These are phyloP conservation scores for Entonaema liquescens DNA, from an alignment of 495 filamentous ascomycete species.

Conservation along the genomic window DNA sequence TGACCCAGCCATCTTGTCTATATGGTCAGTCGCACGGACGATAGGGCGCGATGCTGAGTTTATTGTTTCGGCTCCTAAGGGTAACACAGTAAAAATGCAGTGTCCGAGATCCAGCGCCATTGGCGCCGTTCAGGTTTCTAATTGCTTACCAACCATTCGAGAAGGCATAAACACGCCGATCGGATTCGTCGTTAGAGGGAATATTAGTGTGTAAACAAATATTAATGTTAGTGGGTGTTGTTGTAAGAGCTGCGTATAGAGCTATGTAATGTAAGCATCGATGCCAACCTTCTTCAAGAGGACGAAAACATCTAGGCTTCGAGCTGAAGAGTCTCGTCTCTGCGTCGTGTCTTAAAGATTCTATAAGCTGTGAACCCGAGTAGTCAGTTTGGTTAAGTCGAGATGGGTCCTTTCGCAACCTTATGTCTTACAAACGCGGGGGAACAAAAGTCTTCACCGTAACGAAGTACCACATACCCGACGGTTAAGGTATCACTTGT, in stretches of 20 bases:
- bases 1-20: neutral
- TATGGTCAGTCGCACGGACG: conserved; percentile 7
- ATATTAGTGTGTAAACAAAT: conserved; percentile 3
- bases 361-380: conserved; percentile 10
- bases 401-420: conserved; percentile 6
- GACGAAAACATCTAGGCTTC: neutral
- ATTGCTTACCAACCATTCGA: conserved; percentile 23
- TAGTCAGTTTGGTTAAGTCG: conserved; percentile 9
- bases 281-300: no score
- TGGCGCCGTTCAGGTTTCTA: conserved; percentile 16
- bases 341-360: conserved; percentile 17
- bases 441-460: conserved; percentile 7
- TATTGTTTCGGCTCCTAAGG: neutral
- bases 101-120: conserved; percentile 12
- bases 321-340: neutral
- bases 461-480: conserved; percentile 27
- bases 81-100: conserved; percentile 2
- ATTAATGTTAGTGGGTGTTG: no score
- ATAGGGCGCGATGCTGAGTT: conserved; percentile 4
- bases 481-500: conserved; percentile 12
- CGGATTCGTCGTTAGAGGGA: neutral
- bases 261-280: no score
- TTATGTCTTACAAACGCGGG: conserved; percentile 3
- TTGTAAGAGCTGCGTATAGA: neutral
- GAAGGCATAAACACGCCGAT: neutral